Evolutionary conservation across 148 eudicot species (phyloP), one percentile per base, ranked within the genome.

Genomic region (Rhododendron mucronatum): DNA sequence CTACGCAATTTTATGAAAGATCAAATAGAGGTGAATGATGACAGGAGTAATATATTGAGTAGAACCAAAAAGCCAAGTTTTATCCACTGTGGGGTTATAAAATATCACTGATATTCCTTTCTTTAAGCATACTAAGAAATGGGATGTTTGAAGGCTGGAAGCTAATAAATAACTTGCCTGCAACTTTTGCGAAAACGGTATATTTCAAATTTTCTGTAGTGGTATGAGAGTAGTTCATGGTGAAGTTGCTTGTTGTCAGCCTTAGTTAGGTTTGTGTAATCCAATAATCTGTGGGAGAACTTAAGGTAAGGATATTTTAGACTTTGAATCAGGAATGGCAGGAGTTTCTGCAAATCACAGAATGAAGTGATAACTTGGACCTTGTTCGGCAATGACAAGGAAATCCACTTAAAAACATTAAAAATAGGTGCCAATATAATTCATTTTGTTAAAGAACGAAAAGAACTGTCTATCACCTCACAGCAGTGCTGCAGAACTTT

Each of bases 161-260:
- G 63, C 37, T 80, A 59, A 20, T 71, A 30, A 39, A 15, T 41
- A 37, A 37, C 79, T 75, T 75, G 78, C 78, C 20, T 74, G 78
- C 18, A 74, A 69, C 45, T 33, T 37, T 74, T 74, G 45, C 16
- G 1, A 21, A 78, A 78, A 39, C 0, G 21, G 7, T 44, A 41
- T 41, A 11, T 47, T 50, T 13, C 78, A 76, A 39, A 35, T 78
- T 78, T 78, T 26, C 51, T 78, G 82, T 23, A 1, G 26, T 21
- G 13, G 82, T 26, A 10, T n/a, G 20, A 47, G 37, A 48, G 82
- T 80, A 80, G 59, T 26, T 48, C 39, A 30, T 28, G 39, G 37
- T 80, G 82, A 80, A 80, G 61, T 48, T 48, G 59, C 82, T 80
- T 26, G 37, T 48, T 26, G 39, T 80, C 82, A 81, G 61, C 11